Evolutionary conservation across 148 eudicot species (phyloP), one percentile per base, ranked within the genome.

Genomic region (Vaccinium corymbosum): DNA sequence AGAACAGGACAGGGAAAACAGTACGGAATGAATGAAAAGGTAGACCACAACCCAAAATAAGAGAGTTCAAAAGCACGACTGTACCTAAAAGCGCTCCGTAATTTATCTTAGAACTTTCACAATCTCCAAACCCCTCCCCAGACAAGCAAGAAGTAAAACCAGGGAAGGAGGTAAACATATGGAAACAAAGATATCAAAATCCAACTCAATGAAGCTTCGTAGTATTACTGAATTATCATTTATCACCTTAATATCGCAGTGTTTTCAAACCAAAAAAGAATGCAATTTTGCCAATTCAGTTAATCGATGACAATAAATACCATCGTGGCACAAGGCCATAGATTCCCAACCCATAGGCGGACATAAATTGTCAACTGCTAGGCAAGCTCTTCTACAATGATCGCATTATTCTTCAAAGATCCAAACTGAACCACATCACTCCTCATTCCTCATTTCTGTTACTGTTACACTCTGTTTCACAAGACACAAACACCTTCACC

Each of bases 141-240:
- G 14, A 48, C 27, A 49, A 46, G 55, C 25, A 76, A 48, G 11
- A 76, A 6, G 13, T 10, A n/a, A 76, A 76, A 46, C 11, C 6
- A 19, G 29, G 70, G 70, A 20, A 49, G 27, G 17, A 76, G 25
- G 3, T 3, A 49, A 76, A n/a, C 55, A 76, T 8, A 48, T 1
- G 11, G 55, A 38, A 38, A 38, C 76, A 35, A 38, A 48, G 49
- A 10, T 48, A 50, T 20, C 55, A 8, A 51, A 76, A 76, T 20
- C 55, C 79, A 76, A 76, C 12, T 76, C 49, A 49, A 76, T 49
- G 27, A 76, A 76, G 56, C 77, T 76, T 75, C 49, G 48, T 75
- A 49, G 4, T 4, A 49, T 38, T 49, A 50, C 29, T 10, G 20
- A 48, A 12, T 27, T 6, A n/a, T 49, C 27, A 76, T 42, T 42